A percentile compares a stretch with the other conserved stretches of the same genome.
Conservation (phyloP, 192 early-diverging fungal genomes). For the Oehlia diaphana region DNA sequence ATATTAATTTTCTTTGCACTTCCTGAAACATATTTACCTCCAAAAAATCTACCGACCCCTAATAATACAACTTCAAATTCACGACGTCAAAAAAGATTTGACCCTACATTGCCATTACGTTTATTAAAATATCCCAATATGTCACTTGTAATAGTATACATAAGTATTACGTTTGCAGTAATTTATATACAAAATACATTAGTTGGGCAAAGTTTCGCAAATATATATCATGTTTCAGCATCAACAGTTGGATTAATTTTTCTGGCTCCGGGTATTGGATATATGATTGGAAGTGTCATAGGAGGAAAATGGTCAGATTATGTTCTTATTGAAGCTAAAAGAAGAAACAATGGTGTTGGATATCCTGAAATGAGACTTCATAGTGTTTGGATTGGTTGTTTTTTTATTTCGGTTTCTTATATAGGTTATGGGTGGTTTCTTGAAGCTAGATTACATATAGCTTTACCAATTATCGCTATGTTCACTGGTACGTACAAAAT, state of each 20-base stretch:
- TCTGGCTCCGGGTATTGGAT: neutral
- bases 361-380: constrained; percentile 23
- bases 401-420: neutral
- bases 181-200: no score
- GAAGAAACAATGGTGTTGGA: neutral
- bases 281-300: neutral
- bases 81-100: no score
- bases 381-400: neutral
- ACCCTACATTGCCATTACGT: no score
- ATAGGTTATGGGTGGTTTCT: neutral
- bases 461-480: neutral
- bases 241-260: neutral
- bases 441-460: neutral
- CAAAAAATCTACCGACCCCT: no score
- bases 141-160: no score
- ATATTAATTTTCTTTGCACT: no score
- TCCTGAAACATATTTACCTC: no score
- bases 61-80: no score
- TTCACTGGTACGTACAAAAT: constrained; percentile 5
- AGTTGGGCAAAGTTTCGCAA: no score
- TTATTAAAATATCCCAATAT: no score
- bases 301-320: constrained; percentile 14
- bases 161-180: no score
- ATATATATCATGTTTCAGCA: no score
- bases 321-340: neutral